Conservation (phyloP, 208 protist genomes). For the Entamoeba nuttalli region DNA sequence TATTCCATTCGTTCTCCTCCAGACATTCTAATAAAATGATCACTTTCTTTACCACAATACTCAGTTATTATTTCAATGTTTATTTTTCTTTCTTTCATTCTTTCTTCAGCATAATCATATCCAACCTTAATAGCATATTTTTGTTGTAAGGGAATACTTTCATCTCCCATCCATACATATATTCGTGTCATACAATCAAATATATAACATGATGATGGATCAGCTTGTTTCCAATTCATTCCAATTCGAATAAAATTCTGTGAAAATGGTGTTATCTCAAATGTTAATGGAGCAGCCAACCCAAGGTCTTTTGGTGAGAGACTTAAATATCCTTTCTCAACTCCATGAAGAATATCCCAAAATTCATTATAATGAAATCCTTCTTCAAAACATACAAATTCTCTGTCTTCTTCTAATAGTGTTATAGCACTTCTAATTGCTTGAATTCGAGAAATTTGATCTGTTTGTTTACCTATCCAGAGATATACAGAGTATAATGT, state of each 20-base stretch:
- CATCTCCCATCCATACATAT: background rate
- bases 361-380: background rate
- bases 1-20: background rate
- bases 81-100: background rate
- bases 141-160: background rate
- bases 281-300: background rate
- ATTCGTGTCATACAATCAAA: background rate
- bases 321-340: background rate
- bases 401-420: background rate
- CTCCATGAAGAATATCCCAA: background rate
- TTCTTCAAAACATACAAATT: background rate
- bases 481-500: background rate
- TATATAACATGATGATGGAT: background rate
- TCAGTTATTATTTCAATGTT: background rate
- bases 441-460: background rate
- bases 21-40: background rate
- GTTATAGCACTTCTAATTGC: background rate
- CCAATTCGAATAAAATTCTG: background rate
- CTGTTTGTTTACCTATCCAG: background rate
- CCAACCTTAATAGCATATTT: background rate
- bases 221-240: background rate
- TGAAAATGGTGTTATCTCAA: background rate
- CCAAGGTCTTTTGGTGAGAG: background rate
- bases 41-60: background rate
- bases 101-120: background rate